Conservation (phyloP, 176 grass and related monocot genomes). For the Oryza glumipatula region DNA sequence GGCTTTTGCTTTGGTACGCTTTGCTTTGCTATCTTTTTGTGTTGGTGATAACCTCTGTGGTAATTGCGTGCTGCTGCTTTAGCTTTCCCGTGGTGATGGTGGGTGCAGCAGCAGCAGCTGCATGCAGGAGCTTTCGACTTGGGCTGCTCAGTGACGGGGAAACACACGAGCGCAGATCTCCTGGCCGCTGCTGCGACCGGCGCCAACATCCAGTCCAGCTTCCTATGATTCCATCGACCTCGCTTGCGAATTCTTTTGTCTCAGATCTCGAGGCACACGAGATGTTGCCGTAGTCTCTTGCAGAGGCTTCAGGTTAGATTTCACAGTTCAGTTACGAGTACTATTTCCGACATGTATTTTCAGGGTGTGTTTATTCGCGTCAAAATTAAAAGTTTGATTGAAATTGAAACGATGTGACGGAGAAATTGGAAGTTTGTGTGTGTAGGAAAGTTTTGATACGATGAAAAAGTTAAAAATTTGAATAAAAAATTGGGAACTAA, state of each 20-base stretch:
- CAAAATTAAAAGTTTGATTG: too few species aligned
- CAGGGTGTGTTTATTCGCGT: too few species aligned
- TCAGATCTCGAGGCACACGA: conserved; percentile 32
- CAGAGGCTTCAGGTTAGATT: too few species aligned
- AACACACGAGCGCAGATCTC: conserved; percentile 53
- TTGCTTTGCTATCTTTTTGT: not conserved
- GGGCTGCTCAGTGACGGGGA: conserved; percentile 35
- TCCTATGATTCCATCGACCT: not conserved
- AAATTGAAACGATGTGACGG: too few species aligned
- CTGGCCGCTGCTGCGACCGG: conserved; percentile 8
- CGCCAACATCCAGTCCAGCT: conserved; percentile 18
- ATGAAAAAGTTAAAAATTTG: too few species aligned
- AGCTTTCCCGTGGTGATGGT: not conserved
- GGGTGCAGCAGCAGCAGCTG: not conserved
- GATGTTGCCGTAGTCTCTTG: not conserved
- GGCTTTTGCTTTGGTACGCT: not conserved
- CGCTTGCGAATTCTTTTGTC: conserved; percentile 1
- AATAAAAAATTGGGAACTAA: too few species aligned
- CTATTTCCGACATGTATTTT: too few species aligned
- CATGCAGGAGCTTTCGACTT: not conserved
- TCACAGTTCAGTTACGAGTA: too few species aligned
- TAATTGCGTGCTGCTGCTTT: not conserved
- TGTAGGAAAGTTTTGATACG: too few species aligned
- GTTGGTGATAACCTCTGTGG: not conserved
- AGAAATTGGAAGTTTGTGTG: too few species aligned